These are phyloP conservation scores for Cutaneotrichosporon dermatis DNA, from an alignment of 1,284 basidiomycete genomes.

Conservation along the genomic window DNA sequence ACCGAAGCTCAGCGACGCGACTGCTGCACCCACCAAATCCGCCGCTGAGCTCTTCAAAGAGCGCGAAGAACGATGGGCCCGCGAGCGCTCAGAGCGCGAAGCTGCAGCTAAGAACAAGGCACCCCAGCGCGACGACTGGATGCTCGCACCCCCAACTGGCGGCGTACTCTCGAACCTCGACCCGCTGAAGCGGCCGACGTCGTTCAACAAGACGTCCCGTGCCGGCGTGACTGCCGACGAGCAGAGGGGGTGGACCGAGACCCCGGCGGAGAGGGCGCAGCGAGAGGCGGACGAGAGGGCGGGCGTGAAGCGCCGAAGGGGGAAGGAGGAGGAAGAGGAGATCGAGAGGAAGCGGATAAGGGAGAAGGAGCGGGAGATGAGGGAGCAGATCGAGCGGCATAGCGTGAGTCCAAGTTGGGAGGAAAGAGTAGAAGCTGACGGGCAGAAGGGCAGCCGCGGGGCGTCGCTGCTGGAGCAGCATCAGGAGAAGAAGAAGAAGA, in stretches of 20 bases:
- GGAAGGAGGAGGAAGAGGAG: slow-evolving; percentile 61
- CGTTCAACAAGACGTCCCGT: slow-evolving; percentile 39
- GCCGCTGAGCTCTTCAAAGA: slow-evolving; percentile 75
- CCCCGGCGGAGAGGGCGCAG: slow-evolving; percentile 77
- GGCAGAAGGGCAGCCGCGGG: slow-evolving; percentile 62
- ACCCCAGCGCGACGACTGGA: slow-evolving; percentile 73
- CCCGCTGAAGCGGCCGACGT: slow-evolving; percentile 63
- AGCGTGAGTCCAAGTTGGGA: slow-evolving; percentile 58
- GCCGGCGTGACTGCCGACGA: slow-evolving; percentile 50
- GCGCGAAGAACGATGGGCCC: slow-evolving; percentile 55
- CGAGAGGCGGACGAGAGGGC: slow-evolving; percentile 78
- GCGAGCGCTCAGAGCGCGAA: slow-evolving; percentile 56
- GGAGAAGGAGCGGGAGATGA: slow-evolving; percentile 63
- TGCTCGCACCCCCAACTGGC: slow-evolving; percentile 79
- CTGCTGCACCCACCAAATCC: slow-evolving; percentile 12
- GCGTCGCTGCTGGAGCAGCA: slow-evolving; percentile 68
- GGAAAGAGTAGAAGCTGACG: neutral
- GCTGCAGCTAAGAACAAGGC: slow-evolving; percentile 46
- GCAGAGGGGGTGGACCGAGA: slow-evolving; percentile 81
- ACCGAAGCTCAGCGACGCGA: slow-evolving; percentile 16
- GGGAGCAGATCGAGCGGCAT: slow-evolving; percentile 67
- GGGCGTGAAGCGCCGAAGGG: slow-evolving; percentile 66
- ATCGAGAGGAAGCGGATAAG: slow-evolving; percentile 57
- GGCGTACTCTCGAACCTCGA: slow-evolving; percentile 53
- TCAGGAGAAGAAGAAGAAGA: slow-evolving; percentile 43